phyloP scores from a whole-genome alignment of 202 grass and related monocot species.

The Alloteropsis angusta region DNA sequence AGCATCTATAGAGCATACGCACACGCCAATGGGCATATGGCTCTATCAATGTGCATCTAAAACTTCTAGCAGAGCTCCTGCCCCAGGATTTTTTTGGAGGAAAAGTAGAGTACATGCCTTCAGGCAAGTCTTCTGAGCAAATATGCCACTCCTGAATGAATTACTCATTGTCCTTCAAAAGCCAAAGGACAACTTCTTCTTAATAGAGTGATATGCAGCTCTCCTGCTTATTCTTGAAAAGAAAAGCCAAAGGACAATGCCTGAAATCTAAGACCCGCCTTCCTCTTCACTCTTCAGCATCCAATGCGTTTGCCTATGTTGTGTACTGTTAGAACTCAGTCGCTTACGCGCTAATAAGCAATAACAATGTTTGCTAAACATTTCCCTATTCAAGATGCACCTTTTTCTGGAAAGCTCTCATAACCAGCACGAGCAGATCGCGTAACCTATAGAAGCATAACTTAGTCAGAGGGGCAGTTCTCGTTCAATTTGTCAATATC shows the following conservation, averaged over 20 bases:
- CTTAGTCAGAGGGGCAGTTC: slow-evolving; percentile 3
- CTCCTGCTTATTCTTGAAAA: too few species aligned
- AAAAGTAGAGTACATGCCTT: background rate
- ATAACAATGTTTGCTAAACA: background rate
- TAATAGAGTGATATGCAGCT: too few species aligned
- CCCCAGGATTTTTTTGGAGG: too few species aligned
- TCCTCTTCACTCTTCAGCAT: slow-evolving; percentile 57
- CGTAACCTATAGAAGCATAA: slow-evolving; percentile 42
- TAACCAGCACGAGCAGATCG: slow-evolving; percentile 65
- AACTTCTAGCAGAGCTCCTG: background rate
- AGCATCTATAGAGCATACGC: too few species aligned
- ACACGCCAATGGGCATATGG: too few species aligned
- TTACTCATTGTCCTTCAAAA: background rate
- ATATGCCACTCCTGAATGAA: background rate
- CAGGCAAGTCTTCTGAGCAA: background rate
- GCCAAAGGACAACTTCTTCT: too few species aligned
- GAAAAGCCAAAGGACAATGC: too few species aligned
- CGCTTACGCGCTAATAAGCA: background rate
- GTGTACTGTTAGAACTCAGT: background rate
- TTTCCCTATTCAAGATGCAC: slow-evolving; percentile 25
- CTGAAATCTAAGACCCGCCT: slow-evolving; percentile 34
- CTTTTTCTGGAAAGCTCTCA: slow-evolving; percentile 75
- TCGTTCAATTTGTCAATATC: background rate
- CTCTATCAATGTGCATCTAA: too few species aligned
- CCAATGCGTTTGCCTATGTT: slow-evolving; percentile 31